Evolutionary conservation across 1,284 basidiomycete species (phyloP).

Genomic region (Cutaneotrichosporon cyanovorans): DNA sequence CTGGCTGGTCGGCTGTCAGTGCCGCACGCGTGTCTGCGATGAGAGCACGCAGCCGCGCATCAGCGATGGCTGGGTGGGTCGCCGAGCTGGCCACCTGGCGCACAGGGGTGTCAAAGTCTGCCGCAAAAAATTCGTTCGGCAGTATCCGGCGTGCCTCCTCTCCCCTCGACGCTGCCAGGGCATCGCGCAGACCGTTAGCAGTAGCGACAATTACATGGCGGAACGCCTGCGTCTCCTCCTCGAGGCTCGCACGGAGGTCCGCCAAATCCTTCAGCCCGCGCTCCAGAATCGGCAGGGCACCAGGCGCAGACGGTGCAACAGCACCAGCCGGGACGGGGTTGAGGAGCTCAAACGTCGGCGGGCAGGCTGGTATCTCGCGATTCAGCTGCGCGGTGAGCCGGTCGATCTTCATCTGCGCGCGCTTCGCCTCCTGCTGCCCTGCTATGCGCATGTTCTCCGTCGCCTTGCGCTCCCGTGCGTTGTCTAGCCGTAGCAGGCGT

Average conservation of each 20-base stretch:
- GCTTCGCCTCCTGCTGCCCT: conserved; percentile 63
- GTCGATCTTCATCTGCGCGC: conserved; percentile 66
- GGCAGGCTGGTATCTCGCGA: conserved; percentile 42
- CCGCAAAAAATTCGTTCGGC: conserved; percentile 9
- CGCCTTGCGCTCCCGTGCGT: conserved; percentile 35
- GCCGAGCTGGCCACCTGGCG: conserved; percentile 33
- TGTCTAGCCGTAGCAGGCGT: conserved; percentile 48
- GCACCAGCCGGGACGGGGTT: conserved; percentile 37
- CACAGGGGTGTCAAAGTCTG: background rate
- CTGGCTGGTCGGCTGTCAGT: conserved; percentile 13
- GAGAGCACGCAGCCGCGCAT: conserved; percentile 29
- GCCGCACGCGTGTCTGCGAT: conserved; percentile 25
- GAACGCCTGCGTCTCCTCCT: conserved; percentile 63
- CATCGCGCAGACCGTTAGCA: conserved; percentile 60
- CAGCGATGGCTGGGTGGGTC: conserved; percentile 41
- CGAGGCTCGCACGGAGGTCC: conserved; percentile 56
- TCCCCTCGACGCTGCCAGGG: conserved; percentile 33
- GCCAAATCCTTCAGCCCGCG: conserved; percentile 67
- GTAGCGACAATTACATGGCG: conserved; percentile 60
- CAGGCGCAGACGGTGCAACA: conserved; percentile 23
- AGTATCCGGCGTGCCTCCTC: conserved; percentile 2
- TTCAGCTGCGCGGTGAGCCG: conserved; percentile 67
- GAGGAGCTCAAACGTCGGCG: conserved; percentile 34
- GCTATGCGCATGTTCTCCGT: conserved; percentile 40
- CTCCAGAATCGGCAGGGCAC: conserved; percentile 55